Conservation (phyloP, 139 green algal genomes). For the Volvox africanus region DNA sequence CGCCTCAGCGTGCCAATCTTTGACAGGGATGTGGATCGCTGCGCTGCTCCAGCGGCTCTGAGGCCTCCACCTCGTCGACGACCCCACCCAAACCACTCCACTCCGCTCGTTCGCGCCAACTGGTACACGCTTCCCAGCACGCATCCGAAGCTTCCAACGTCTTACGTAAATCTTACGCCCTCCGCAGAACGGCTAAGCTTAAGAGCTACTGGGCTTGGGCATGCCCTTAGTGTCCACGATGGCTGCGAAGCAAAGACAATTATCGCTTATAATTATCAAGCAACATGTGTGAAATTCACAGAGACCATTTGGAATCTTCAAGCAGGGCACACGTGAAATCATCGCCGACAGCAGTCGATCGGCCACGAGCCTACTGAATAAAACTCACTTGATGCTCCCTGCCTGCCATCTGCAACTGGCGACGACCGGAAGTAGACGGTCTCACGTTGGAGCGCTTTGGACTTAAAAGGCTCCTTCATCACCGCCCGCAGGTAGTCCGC, state of each 20-base stretch:
- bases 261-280: background rate
- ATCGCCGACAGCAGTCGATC: conserved; percentile 33
- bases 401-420: conserved; percentile 63
- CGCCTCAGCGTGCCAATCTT: too few relatives aligned
- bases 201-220: conserved; percentile 22
- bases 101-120: too few relatives aligned
- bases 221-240: conserved; percentile 24
- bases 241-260: conserved; percentile 2
- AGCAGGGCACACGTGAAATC: background rate
- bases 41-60: too few relatives aligned
- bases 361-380: background rate
- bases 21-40: too few relatives aligned
- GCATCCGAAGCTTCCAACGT: too few relatives aligned
- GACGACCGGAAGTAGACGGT: conserved; percentile 62
- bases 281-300: background rate
- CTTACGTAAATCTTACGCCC: too few relatives aligned
- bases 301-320: background rate
- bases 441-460: conserved; percentile 62
- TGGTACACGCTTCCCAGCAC: too few relatives aligned
- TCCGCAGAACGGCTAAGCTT: background rate
- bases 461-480: conserved; percentile 78
- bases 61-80: too few relatives aligned
- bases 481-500: conserved; percentile 72
- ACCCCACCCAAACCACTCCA: too few relatives aligned
- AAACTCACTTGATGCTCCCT: conserved; percentile 44